Base-by-base conservation (phyloP, 78 protist species). In the Fonticula alba region DNA sequence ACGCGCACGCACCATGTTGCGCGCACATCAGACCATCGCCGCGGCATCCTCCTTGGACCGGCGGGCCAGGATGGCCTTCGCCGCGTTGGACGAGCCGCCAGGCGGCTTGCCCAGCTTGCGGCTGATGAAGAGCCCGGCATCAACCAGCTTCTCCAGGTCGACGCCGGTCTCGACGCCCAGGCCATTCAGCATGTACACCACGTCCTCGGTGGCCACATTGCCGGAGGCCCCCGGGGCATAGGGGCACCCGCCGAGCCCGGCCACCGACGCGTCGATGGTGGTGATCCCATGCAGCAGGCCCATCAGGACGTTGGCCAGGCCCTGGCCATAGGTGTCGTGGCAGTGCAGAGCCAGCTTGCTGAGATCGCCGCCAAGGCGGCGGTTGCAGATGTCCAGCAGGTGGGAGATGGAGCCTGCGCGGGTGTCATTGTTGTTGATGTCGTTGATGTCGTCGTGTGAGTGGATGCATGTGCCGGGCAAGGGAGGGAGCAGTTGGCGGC, bases 211-310 rank as follows among this genome's bases (percentile, higher is more conserved):
- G 7, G 95, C 90, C 31, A 88, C 91, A 38, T 88, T 88, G n/a
- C 85, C 84, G 10, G 88, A 35, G 27, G 92, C 92, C 13, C 87
- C 82, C 26, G 33, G 31, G 17, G 94, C 94, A 63, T 82, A 88
- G 29, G 95, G 95, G 62, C 95, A 88, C 10, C 95, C 95, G 17
- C 95, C 95, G 17, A 88, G 78, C 3, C 95, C 95, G 2, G 80
- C 86, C 10, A 82, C 89, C 1, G 84, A 69, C 22, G 79, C 49
- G 36, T 88, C 95, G 24, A 88, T 76, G 0, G 65, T 78, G 3
- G 29, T 20, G n/a, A 80, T 58, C 24, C 90, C 90, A 62, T 61
- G 58, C 82, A 80, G 73, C 50, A 88, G 71, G 4, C 88, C 80
- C 1, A 59, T 53, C 26, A 79, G 35, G 53, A 88, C 78, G 61